Percentiles rank a stretch among this genome's conserved stretches.
These are phyloP conservation scores for Poronia punctata DNA, from an alignment of 495 filamentous ascomycete genomes.

Conservation along the genomic window DNA sequence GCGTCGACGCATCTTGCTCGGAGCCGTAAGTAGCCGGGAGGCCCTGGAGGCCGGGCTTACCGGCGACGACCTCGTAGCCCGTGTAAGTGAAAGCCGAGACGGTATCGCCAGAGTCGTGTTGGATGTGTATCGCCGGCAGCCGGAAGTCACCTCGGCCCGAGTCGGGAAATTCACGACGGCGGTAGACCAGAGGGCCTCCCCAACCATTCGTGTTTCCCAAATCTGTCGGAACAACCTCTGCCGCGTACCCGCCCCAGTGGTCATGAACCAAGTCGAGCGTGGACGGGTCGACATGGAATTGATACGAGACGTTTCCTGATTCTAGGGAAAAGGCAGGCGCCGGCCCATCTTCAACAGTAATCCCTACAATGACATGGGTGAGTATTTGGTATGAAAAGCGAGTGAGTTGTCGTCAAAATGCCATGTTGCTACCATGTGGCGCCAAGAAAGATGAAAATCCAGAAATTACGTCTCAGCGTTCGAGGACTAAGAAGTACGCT, in stretches of 20 bases:
- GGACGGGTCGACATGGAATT: conserved; percentile 45
- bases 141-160: conserved; percentile 49
- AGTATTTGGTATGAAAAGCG: conserved; percentile 14
- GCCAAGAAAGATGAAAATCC: no score
- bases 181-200: conserved; percentile 36
- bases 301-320: conserved; percentile 44
- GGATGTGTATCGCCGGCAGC: conserved; percentile 45
- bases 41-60: conserved; percentile 41
- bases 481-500: no score
- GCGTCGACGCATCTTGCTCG: conserved; percentile 42
- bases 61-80: conserved; percentile 34
- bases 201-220: conserved; percentile 37
- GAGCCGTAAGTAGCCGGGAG: conserved; percentile 45
- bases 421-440: no score
- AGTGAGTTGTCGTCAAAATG: conserved; percentile 4
- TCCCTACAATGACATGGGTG: conserved; percentile 27
- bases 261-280: conserved; percentile 44
- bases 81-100: conserved; percentile 44
- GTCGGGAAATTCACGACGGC: conserved; percentile 49
- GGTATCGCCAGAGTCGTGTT: conserved; percentile 42
- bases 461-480: no score
- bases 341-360: conserved; percentile 36
- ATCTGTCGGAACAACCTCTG: conserved; percentile 27
- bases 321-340: conserved; percentile 40
- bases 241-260: conserved; percentile 45